Base-by-base conservation (phyloP, 495 filamentous ascomycete species). In the Penicillium lividum region DNA sequence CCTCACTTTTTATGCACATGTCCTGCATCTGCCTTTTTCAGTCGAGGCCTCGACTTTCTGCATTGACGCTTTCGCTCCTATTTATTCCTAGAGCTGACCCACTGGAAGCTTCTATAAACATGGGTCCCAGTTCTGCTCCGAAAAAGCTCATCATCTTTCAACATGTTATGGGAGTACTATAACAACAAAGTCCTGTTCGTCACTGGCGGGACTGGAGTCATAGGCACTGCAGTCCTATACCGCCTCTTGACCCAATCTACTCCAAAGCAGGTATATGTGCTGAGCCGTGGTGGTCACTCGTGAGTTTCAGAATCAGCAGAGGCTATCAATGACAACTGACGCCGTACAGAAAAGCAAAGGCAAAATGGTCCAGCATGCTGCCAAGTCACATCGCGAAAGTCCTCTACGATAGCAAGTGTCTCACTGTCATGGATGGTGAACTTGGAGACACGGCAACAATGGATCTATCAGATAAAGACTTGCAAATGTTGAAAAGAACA, bases 81-180 rank as follows among this genome's bases (percentile, higher is more conserved):
- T 59, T 47, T 62, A 62, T 52, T 36, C 9, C 25, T 40, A 15
- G 29, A 33, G 16, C 7, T 31, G 58, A 47, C 51, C 53, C 61
- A 64, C 61, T 22, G 5, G 2, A n/a, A 45, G 16, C 11, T 48
- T 28, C 45, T 57, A 34, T 46, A 27, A 15, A 40, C 38, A 50
- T 44, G 45, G 36, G 16, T 30, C 33, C 10, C 27, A 3, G 16
- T n/a, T 30, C 49, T 46, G 38, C 13, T 40, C 15, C 38, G 40
- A n/a, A 15, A 49, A 49, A 49, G 13, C 46, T 9, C 27, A 29
- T 22, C 22, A 44, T 4, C 18, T 43, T 29, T 18, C 15, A 8
- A 51, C n/a, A 22, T 67, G 67, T 28, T 69, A 44, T 69, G 67
- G 67, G 54, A 69, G 0, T 69, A 67, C 27, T 69, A 69, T 56